Percentiles rank a stretch among this genome's conserved stretches.
phyloP scores from a whole-genome alignment of 805 yeast genomes.

The Ascoidea rubescens region DNA sequence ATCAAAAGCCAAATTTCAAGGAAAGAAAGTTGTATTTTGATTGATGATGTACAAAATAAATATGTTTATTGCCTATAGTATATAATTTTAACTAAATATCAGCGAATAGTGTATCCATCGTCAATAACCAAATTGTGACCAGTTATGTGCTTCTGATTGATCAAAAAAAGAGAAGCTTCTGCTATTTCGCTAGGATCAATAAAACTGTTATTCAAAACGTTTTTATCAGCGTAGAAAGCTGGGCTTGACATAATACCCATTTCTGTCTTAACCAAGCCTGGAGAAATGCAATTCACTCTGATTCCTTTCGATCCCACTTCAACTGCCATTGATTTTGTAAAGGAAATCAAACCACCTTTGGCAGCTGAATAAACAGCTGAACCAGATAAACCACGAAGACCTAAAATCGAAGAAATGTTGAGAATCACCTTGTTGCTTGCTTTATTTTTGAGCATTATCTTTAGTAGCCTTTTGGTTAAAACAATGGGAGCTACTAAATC shows the following conservation, averaged over 20 bases:
- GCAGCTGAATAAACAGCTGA: slow-evolving; percentile 54
- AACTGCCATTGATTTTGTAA: slow-evolving; percentile 41
- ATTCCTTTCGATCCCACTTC: slow-evolving; percentile 42
- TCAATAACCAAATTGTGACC: slow-evolving; percentile 20
- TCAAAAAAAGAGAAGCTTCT: slow-evolving; percentile 12
- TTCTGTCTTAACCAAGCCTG: slow-evolving; percentile 32
- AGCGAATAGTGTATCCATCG: slow-evolving; percentile 12
- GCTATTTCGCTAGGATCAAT: slow-evolving; percentile 14
- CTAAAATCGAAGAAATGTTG: slow-evolving; percentile 55
- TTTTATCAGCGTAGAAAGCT: slow-evolving; percentile 10
- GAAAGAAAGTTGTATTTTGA: slow-evolving; percentile 76
- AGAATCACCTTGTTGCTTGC: slow-evolving; percentile 24
- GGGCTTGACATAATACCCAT: slow-evolving; percentile 5
- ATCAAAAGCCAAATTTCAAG: slow-evolving; percentile 56
- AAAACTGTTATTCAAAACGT: slow-evolving; percentile 10
- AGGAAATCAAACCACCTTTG: slow-evolving; percentile 56
- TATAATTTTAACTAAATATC: too few relatives aligned
- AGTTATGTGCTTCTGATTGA: slow-evolving; percentile 15
- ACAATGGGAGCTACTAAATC: slow-evolving; percentile 53
- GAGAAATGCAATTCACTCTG: slow-evolving; percentile 51
- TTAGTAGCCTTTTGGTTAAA: slow-evolving; percentile 36
- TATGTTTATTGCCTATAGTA: too few relatives aligned
- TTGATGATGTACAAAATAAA: slow-evolving; percentile 9
- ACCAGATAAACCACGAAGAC: slow-evolving; percentile 32
- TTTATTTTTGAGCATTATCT: slow-evolving; percentile 31